These are phyloP conservation scores for Termitomyces sp. DNA, from an alignment of 768 basidiomycete species.

Conservation along the genomic window DNA sequence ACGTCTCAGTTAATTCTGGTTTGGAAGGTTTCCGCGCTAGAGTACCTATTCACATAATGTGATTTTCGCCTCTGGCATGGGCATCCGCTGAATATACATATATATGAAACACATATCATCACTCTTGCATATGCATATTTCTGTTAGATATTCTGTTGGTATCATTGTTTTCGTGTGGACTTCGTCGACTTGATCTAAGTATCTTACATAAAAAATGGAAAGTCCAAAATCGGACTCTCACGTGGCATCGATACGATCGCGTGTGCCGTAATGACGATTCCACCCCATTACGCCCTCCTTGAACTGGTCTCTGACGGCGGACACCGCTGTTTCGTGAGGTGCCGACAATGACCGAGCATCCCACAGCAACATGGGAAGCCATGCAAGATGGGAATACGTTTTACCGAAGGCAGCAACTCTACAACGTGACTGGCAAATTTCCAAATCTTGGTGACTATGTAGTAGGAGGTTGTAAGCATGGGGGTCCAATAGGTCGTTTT, in stretches of 20 bases:
- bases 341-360: slow-evolving; percentile 53
- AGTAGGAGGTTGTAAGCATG: slow-evolving; percentile 76
- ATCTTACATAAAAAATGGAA: too few relatives aligned
- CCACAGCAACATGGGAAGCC: slow-evolving; percentile 84
- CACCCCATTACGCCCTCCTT: background rate
- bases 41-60: slow-evolving; percentile 56
- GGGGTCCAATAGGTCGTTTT: slow-evolving; percentile 80
- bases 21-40: slow-evolving; percentile 59
- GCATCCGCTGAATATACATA: background rate
- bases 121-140: background rate
- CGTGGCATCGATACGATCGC: background rate
- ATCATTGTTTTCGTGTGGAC: too few relatives aligned
- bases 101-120: background rate
- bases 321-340: background rate
- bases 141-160: background rate
- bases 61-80: slow-evolving; percentile 7
- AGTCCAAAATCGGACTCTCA: background rate
- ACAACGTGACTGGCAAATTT: slow-evolving; percentile 74
- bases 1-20: slow-evolving; percentile 61
- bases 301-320: background rate
- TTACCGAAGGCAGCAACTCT: slow-evolving; percentile 81
- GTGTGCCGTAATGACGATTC: background rate
- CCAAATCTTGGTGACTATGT: slow-evolving; percentile 77
- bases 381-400: slow-evolving; percentile 86
- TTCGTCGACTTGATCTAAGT: too few relatives aligned